Percentiles rank a stretch among this genome's conserved stretches.
These are phyloP conservation scores for Cladosporium sp. DNA, from an alignment of 2,329 filamentous ascomycete genomes.

Conservation along the genomic window DNA sequence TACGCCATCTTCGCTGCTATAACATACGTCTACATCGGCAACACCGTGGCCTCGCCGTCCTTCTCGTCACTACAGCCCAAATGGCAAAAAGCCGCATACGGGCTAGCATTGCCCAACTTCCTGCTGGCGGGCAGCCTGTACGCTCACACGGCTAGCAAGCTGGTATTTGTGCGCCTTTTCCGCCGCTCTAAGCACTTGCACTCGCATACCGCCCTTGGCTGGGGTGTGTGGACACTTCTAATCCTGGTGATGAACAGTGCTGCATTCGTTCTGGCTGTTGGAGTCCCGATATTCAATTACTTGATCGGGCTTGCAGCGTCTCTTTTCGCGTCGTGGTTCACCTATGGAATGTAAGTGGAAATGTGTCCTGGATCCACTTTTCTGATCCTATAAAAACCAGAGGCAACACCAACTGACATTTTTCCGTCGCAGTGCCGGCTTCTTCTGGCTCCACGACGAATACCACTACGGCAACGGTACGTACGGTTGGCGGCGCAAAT, in stretches of 20 bases:
- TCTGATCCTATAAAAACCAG: no score
- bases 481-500: conserved; percentile 17
- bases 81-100: conserved; percentile 49
- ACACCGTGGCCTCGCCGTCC: conserved; percentile 43
- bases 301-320: conserved; percentile 48
- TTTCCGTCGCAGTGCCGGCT: conserved; percentile 37
- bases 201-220: conserved; percentile 44
- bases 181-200: conserved; percentile 44
- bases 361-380: not conserved
- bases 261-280: conserved; percentile 42
- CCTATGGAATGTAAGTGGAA: conserved; percentile 37
- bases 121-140: conserved; percentile 48
- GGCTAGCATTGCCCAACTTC: conserved; percentile 48
- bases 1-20: conserved; percentile 50
- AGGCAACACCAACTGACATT: no score
- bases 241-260: conserved; percentile 44
- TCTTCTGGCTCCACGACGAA: conserved; percentile 49
- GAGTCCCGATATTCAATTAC: conserved; percentile 52
- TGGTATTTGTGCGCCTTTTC: conserved; percentile 49
- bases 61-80: conserved; percentile 43
- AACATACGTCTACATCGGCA: conserved; percentile 48
- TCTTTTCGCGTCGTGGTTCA: conserved; percentile 52
- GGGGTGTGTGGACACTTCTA: conserved; percentile 44
- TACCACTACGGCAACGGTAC: conserved; percentile 40
- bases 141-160: conserved; percentile 48